Evolutionary conservation across 306 rosid species (phyloP).

Genomic region (Ziziphus jujuba): DNA sequence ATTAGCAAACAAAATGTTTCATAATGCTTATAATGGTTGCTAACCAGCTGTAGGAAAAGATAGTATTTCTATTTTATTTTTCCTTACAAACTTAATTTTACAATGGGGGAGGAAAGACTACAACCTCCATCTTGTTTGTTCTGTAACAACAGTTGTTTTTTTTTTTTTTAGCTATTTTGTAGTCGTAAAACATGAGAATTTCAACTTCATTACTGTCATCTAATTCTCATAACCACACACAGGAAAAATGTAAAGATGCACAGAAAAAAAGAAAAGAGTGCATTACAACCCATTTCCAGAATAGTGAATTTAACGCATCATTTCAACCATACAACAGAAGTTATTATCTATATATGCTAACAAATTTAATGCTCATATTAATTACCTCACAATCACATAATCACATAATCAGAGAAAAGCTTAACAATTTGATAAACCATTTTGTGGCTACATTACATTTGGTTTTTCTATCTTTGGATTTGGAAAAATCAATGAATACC

Average conservation of each 20-base stretch:
- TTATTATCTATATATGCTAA: background rate
- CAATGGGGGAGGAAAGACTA: background rate
- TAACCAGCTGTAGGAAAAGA: slow-evolving; percentile 10
- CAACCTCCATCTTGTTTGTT: background rate
- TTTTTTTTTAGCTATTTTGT: background rate
- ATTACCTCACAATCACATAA: background rate
- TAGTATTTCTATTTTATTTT: background rate
- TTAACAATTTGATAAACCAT: background rate
- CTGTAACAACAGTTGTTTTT: background rate
- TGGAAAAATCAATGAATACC: slow-evolving; percentile 13
- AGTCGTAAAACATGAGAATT: background rate
- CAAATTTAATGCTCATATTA: background rate
- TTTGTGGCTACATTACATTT: background rate
- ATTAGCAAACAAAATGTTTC: slow-evolving; percentile 28
- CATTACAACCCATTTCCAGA: background rate
- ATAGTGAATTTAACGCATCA: background rate
- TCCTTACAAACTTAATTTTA: background rate
- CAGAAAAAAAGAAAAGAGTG: background rate
- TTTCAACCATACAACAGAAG: background rate
- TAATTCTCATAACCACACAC: background rate
- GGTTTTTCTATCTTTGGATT: background rate
- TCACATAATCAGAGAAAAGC: background rate
- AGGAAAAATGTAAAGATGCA: background rate
- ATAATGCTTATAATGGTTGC: slow-evolving; percentile 16
- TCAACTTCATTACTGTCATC: background rate